Evolutionary conservation across 2,329 filamentous ascomycete genomes (phyloP).

Genomic region (Lecanicillium sp.): DNA sequence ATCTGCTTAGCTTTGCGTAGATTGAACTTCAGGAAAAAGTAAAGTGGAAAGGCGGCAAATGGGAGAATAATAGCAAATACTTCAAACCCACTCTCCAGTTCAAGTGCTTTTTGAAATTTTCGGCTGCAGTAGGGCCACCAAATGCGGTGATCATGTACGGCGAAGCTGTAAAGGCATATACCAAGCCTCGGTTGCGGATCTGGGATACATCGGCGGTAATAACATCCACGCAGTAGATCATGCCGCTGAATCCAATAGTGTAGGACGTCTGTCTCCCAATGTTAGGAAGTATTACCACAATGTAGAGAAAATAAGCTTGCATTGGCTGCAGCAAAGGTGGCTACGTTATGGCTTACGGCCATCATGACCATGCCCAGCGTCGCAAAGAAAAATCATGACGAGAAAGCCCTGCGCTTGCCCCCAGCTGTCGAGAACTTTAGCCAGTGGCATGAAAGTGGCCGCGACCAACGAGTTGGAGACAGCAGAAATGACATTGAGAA

Average conservation of each 20-base stretch:
- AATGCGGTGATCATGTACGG: constrained; percentile 43
- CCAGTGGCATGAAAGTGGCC: no score
- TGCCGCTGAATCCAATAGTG: constrained; percentile 53
- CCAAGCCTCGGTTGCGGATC: constrained; percentile 31
- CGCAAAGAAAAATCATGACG: constrained; percentile 43
- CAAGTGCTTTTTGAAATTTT: constrained; percentile 26
- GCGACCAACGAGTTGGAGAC: no score
- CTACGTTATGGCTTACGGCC: constrained; percentile 44
- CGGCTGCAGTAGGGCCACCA: constrained; percentile 30
- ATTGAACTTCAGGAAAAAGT: constrained; percentile 47
- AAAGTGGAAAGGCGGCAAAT: constrained; percentile 46
- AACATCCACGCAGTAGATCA: constrained; percentile 57
- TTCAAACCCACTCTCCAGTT: constrained; percentile 45
- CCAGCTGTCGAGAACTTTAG: constrained; percentile 58
- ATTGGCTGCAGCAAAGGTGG: constrained; percentile 46
- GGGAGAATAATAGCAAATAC: constrained; percentile 56
- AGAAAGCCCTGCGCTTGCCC: constrained; percentile 55
- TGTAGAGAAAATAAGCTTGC: constrained; percentile 16
- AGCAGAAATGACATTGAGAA: no score
- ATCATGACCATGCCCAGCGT: constrained; percentile 52
- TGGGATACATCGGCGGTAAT: constrained; percentile 58
- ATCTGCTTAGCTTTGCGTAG: constrained; percentile 49
- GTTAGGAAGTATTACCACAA: not conserved
- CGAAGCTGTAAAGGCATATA: constrained; percentile 33
- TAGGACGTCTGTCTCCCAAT: constrained; percentile 50